These are phyloP conservation scores for Crataegus laevigata DNA, from an alignment of 306 rosid genomes.

Conservation along the genomic window DNA sequence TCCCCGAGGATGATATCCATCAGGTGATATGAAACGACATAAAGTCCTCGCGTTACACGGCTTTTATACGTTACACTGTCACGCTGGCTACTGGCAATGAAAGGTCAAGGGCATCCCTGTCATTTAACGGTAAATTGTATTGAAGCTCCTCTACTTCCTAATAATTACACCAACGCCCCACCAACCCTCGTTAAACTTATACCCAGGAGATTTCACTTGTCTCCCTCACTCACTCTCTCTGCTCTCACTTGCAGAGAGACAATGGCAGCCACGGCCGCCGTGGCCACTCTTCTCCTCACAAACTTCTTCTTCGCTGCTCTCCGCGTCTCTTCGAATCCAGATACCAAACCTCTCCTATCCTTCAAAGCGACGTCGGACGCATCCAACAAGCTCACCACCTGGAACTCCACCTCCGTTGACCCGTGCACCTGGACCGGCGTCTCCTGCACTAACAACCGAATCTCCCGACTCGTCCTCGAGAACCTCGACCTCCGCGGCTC, in stretches of 20 bases:
- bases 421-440: conserved; percentile 62
- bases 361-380: conserved; percentile 53
- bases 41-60: too few species aligned
- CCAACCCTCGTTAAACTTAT: too few species aligned
- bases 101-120: too few species aligned
- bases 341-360: conserved; percentile 40
- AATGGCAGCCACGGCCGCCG: too few species aligned
- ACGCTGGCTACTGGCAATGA: too few species aligned
- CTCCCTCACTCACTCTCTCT: conserved; percentile 2
- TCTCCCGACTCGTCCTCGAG: conserved; percentile 65
- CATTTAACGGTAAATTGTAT: too few species aligned
- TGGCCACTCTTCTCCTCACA: too few species aligned
- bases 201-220: neutral
- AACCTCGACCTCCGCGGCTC: conserved; percentile 50
- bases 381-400: conserved; percentile 37
- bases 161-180: too few species aligned
- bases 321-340: conserved; percentile 28
- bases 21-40: too few species aligned
- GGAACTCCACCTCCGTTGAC: conserved; percentile 46
- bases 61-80: too few species aligned
- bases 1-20: too few species aligned
- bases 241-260: conserved; percentile 18
- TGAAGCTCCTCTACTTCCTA: too few species aligned
- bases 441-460: conserved; percentile 46
- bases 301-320: neutral